Evolutionary conservation across 2,329 filamentous ascomycete genomes (phyloP), one percentile per base, ranked within the genome.

Genomic region (Massarina eburnea): DNA sequence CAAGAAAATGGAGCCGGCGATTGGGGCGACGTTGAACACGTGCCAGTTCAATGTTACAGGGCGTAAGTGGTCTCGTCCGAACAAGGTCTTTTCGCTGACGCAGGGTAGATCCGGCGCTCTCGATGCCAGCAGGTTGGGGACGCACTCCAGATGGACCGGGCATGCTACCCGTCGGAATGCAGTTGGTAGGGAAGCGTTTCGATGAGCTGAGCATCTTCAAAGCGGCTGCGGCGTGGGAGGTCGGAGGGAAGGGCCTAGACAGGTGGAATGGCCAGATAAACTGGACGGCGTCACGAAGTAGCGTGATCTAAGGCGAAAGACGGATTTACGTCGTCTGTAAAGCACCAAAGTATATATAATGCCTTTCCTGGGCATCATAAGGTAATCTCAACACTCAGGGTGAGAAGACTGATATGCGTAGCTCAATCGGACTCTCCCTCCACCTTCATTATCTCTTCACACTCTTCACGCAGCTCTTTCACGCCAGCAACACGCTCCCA

Each of bases 1-100:
- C 48, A 72, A 74, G 12, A 73, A 75, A 54, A 67, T 74, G 42
- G 67, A 68, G 39, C 64, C 71, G 5, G 71, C 73, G 2, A 70
- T 80, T 30, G 75, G 75, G 2, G 69, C 73, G 8, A 73, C 71
- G 8, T 62, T 70, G 46, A 78, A 70, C 44, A 70, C 76, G 0
- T 70, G 67, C 24, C 70, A 72, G 3, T 80, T 80, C 55, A 79
- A 80, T 61, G 57, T 74, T 4, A 78, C 76, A 1, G 77, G 76
- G 0, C 76, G 49, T 56, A 39, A 47, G 52, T 51, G 15, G 17
- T 4, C 18, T 30, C 30, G 14, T 32, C 12, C 7, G 8, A 12
- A 35, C 17, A 8, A n/a, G 4, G 14, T 32, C 10, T 18, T n/a
- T n/a, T n/a, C n/a, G n/a, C 21, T 17, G 43, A 32, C 49, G 26